These are phyloP conservation scores for Cutaneotrichosporon daszewskae DNA, from an alignment of 1,284 basidiomycete species.

Conservation along the genomic window DNA sequence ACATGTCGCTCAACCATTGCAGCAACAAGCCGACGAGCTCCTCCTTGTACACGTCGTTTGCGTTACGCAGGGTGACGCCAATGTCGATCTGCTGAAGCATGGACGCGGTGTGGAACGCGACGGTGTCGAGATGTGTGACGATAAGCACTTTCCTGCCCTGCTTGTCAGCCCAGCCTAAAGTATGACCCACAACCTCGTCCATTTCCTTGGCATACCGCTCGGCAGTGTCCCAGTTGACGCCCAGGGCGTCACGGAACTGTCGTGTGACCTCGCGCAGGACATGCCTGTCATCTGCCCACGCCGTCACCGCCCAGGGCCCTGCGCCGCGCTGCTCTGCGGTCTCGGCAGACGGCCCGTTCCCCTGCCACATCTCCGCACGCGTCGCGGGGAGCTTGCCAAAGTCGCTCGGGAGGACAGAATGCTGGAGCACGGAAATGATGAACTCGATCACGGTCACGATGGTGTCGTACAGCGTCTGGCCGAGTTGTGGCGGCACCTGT, in stretches of 20 bases:
- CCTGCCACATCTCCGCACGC: slow-evolving; percentile 53
- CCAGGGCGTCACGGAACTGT: slow-evolving; percentile 64
- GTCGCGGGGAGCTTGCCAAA: slow-evolving; percentile 56
- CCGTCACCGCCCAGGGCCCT: slow-evolving; percentile 74
- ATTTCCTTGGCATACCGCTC: slow-evolving; percentile 62
- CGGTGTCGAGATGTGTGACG: slow-evolving; percentile 62
- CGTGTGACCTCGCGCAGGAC: slow-evolving; percentile 84
- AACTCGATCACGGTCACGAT: slow-evolving; percentile 76
- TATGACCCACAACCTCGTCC: slow-evolving; percentile 50
- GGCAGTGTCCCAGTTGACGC: slow-evolving; percentile 45
- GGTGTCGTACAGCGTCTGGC: slow-evolving; percentile 65
- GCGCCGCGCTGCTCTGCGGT: slow-evolving; percentile 44
- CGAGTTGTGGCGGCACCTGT: slow-evolving; percentile 54
- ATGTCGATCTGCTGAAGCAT: slow-evolving; percentile 83
- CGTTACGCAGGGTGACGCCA: slow-evolving; percentile 80
- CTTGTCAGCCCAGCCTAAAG: slow-evolving; percentile 3
- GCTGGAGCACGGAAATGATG: slow-evolving; percentile 75
- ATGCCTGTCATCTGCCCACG: slow-evolving; percentile 99
- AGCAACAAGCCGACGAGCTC: slow-evolving; percentile 76
- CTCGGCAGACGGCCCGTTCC: slow-evolving; percentile 25
- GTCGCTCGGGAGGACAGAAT: slow-evolving; percentile 69
- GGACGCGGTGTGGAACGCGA: slow-evolving; percentile 72
- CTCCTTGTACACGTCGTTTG: slow-evolving; percentile 85
- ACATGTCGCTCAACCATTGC: slow-evolving; percentile 78
- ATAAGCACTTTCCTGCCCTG: slow-evolving; percentile 79